phyloP scores from a whole-genome alignment of 352 stramenopile genomes.

The Phytopythium boreale region DNA sequence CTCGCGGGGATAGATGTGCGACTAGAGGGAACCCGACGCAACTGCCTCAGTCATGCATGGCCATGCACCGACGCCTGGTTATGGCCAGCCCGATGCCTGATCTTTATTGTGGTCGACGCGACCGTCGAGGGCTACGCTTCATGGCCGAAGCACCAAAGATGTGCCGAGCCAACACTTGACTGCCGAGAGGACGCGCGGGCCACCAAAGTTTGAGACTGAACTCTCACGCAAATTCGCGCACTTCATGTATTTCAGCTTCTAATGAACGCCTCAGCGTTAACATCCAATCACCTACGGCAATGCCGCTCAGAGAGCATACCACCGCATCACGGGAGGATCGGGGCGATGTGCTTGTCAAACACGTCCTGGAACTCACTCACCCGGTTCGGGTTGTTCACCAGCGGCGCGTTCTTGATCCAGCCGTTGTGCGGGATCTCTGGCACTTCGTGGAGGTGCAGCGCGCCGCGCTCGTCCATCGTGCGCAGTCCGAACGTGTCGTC shows the following conservation, averaged over 20 bases:
- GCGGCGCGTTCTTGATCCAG: conserved; percentile 15
- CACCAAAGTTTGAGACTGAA: too few species aligned
- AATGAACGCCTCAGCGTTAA: background rate
- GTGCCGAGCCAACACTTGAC: too few species aligned
- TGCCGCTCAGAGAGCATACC: background rate
- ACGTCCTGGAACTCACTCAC: conserved; percentile 32
- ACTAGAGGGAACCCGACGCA: background rate
- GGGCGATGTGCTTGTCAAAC: conserved; percentile 41
- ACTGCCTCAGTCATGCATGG: background rate
- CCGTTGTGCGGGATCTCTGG: conserved; percentile 8
- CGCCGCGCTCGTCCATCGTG: conserved; percentile 12
- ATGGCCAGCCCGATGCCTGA: background rate
- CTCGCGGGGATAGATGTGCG: background rate
- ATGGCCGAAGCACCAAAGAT: background rate
- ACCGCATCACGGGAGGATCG: conserved; percentile 16
- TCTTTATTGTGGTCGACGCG: background rate
- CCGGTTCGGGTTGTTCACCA: conserved; percentile 5
- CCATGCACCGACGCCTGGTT: background rate
- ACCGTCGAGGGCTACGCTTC: background rate
- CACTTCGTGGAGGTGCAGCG: conserved; percentile 9
- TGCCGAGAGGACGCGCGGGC: too few species aligned
- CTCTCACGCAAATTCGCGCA: too few species aligned
- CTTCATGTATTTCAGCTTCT: too few species aligned
- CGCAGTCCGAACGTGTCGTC: conserved; percentile 15
- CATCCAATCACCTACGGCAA: background rate